Evolutionary conservation across 1,284 basidiomycete species (phyloP), one percentile per base, ranked within the genome.

Genomic region (Fomes fomentarius): DNA sequence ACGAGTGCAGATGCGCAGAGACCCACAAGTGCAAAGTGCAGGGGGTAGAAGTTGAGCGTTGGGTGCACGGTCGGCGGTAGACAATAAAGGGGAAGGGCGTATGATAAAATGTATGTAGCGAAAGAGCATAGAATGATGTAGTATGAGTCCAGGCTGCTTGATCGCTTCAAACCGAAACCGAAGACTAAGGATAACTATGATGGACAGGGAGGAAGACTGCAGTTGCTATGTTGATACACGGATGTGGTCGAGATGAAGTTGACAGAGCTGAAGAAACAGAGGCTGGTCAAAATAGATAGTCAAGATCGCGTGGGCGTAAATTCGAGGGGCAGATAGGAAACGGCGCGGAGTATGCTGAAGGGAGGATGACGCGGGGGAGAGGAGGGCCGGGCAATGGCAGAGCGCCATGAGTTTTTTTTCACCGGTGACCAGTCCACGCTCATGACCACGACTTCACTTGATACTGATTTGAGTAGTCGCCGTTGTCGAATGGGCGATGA

Each of bases 391-490:
- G 45, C 33, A 43, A 21, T 17, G 25, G 43, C 30, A 30, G 28
- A 21, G 44, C 52, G 40, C 39, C 38, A n/a, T n/a, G n/a, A n/a
- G n/a, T n/a, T n/a, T n/a, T 52, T 52, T 52, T 52, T 43, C 50
- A 37, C 50, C 21, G 14, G 21, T 28, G n/a, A n/a, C n/a, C n/a
- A n/a, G n/a, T n/a, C n/a, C n/a, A n/a, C n/a, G n/a, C n/a, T 47
- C 38, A 52, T 34, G 45, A 40, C 52, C 52, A 54, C 17, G 52
- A 54, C 47, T 49, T 54, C 26, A 45, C 22, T 35, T 54, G 52
- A 11, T 46, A 47, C 28, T 45, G 45, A 24, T 52, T 44, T 30
- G 43, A 38, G 45, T 47, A 47, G 17, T 52, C 40, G 28, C 43
- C 26, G 14, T 43, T 24, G 15, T 46, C 34, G 46, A 38, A 43